phyloP scores from a whole-genome alignment of 2,329 filamentous ascomycete genomes.

The Mycosphaerella sp. region DNA sequence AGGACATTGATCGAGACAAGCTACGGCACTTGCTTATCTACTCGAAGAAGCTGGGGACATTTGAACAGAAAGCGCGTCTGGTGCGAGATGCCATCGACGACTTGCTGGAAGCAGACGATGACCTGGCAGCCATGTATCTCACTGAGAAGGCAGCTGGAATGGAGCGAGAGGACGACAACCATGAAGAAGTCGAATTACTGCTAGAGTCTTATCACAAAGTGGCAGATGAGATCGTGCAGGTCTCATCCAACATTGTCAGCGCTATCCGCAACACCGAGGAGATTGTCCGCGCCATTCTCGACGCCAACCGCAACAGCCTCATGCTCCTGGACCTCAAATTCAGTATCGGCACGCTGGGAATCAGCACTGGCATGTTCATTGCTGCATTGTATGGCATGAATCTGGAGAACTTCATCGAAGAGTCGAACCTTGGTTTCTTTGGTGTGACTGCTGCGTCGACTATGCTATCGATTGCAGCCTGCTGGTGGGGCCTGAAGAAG shows the following conservation, averaged over 20 bases:
- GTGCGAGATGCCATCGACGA: conserved; percentile 95
- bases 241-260: conserved; percentile 84
- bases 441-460: conserved; percentile 66
- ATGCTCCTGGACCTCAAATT: conserved; percentile 98
- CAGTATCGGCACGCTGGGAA: conserved; percentile 87
- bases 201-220: conserved; percentile 97
- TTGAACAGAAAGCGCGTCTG: conserved; percentile 92
- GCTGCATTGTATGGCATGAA: conserved; percentile 99
- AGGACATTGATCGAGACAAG: conserved; percentile 94
- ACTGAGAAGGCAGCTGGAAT: conserved; percentile 77
- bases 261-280: conserved; percentile 98
- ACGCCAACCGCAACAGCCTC: conserved; percentile 94
- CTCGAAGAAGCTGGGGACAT: conserved; percentile 91
- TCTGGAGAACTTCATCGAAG: conserved; percentile 96
- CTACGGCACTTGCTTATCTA: conserved; percentile 84
- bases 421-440: conserved; percentile 79
- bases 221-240: conserved; percentile 95
- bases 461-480: conserved; percentile 68
- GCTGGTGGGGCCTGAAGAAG: conserved; percentile 75
- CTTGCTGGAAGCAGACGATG: conserved; percentile 90
- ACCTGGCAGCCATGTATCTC: conserved; percentile 89
- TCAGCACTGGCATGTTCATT: conserved; percentile 89
- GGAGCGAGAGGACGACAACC: conserved; percentile 70
- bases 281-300: conserved; percentile 93
- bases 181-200: conserved; percentile 95